These are phyloP conservation scores for Thielaviopsis ethacetica DNA, from an alignment of 2,329 filamentous ascomycete species.

Conservation along the genomic window DNA sequence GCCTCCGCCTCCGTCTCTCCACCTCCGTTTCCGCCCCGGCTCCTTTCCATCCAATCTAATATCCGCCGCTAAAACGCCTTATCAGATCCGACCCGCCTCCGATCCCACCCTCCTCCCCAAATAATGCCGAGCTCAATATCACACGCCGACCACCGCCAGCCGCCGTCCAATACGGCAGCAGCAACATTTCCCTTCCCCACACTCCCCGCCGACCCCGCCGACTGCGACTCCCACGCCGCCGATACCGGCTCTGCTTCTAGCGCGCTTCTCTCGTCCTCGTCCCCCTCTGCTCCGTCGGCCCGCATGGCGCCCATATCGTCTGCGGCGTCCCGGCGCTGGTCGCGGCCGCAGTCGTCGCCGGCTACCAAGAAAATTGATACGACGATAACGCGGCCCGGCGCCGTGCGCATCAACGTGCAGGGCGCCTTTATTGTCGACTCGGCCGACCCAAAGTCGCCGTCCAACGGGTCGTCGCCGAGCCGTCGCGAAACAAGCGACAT, in stretches of 20 bases:
- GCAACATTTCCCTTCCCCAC: background rate
- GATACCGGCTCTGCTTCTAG: background rate
- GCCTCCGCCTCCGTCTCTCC: background rate
- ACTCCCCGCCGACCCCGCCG: background rate
- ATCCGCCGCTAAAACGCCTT: background rate
- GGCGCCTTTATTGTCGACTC: constrained; percentile 86
- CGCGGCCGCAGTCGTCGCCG: constrained; percentile 3
- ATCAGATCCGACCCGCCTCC: background rate
- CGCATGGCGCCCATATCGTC: background rate
- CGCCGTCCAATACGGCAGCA: background rate
- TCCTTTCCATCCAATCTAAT: background rate
- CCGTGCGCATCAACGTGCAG: constrained; percentile 89
- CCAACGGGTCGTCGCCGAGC: constrained; percentile 27
- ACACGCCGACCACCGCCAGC: background rate
- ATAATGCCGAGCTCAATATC: background rate
- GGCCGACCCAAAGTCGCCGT: constrained; percentile 45
- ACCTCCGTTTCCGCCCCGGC: background rate
- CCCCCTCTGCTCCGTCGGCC: background rate
- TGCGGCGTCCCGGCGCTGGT: constrained; percentile 2
- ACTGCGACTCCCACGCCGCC: background rate
- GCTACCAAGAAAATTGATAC: constrained; percentile 41
- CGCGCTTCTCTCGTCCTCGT: background rate
- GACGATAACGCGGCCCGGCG: constrained; percentile 44
- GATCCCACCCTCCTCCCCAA: background rate
- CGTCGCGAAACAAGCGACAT: constrained; percentile 72